Percentiles rank a stretch among this genome's conserved stretches.
These are phyloP conservation scores for Peronospora farinosa DNA, from an alignment of 352 stramenopile species.

Conservation along the genomic window DNA sequence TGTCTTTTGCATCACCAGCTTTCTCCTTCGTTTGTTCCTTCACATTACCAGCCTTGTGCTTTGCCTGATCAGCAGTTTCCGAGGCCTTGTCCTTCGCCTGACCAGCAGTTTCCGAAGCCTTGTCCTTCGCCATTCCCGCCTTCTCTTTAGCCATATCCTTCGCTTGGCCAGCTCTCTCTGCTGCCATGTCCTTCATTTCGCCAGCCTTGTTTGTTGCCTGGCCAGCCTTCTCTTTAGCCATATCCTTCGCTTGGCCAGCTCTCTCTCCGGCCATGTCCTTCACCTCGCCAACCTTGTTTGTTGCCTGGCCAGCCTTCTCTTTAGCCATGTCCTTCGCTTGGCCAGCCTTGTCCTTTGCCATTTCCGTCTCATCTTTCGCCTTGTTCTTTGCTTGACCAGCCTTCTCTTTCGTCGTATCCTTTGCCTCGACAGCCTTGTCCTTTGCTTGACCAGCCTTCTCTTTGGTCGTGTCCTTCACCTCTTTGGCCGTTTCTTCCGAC, in stretches of 20 bases:
- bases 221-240: slow-evolving; percentile 11
- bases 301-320: slow-evolving; percentile 15
- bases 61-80: background rate
- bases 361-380: background rate
- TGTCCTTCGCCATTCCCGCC: background rate
- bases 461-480: background rate
- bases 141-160: background rate
- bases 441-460: slow-evolving; percentile 14
- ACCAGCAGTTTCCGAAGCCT: background rate
- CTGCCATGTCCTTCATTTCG: background rate
- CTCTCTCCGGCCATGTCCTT: slow-evolving; percentile 5
- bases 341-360: slow-evolving; percentile 1
- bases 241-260: slow-evolving; percentile 7
- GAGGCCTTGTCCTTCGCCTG: background rate
- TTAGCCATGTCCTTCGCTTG: background rate
- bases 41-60: background rate
- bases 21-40: slow-evolving; percentile 9
- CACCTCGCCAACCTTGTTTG: background rate
- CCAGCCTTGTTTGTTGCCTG: slow-evolving; percentile 2
- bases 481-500: slow-evolving; percentile 20
- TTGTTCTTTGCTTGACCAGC: slow-evolving; percentile 2
- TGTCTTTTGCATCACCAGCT: slow-evolving; percentile 13
- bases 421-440: background rate
- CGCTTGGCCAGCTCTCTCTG: background rate
- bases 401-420: slow-evolving; percentile 7